Evolutionary conservation across 1,284 basidiomycete species (phyloP), one percentile per base, ranked within the genome.

Genomic region (Ceratobasidium papillatum): DNA sequence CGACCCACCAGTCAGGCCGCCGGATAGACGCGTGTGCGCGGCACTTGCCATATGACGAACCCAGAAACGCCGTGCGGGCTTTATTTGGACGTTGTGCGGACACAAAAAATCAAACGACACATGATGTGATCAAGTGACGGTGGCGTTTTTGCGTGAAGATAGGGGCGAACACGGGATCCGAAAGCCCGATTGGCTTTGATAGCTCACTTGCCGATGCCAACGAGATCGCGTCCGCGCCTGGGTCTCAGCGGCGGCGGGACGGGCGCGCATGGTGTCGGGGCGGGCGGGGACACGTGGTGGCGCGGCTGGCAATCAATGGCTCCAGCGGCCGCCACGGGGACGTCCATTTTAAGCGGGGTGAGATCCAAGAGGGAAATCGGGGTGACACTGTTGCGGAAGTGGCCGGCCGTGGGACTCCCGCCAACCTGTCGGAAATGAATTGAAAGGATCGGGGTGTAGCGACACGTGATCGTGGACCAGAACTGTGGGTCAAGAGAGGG

Each of bases 351-450:
- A 27, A 27, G 52, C 11, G 12, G 8, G 3, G 52, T 14, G 52
- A 56, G 52, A 56, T 56, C 51, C 51, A 8, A 27, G 19, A 14
- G 14, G 8, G 12, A 11, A 56, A 56, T 56, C 52, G 52, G 52
- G 52, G 47, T 17, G 38, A 14, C 14, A n/a, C 41, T 43, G 41
- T 19, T 19, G 58, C 58, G 58, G 58, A 43, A 61, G 11, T 7
- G 8, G 17, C 58, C 58, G 58, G 36, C n/a, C 11, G 58, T n/a
- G 38, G 49, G 25, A 8, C 49, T 17, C 11, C 22, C 22, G 52
- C 52, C 52, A 19, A 9, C 17, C 11, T 56, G 25, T 43, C 43
- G 61, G 61, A 62, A 62, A 62, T 62, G 61, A 62, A 47, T 61
- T 17, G 14, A 41, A 7, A 14, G 34, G 34, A 38, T 38, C 32